These are phyloP conservation scores for Parmelia sp. DNA, from an alignment of 495 filamentous ascomycete genomes.

Conservation along the genomic window DNA sequence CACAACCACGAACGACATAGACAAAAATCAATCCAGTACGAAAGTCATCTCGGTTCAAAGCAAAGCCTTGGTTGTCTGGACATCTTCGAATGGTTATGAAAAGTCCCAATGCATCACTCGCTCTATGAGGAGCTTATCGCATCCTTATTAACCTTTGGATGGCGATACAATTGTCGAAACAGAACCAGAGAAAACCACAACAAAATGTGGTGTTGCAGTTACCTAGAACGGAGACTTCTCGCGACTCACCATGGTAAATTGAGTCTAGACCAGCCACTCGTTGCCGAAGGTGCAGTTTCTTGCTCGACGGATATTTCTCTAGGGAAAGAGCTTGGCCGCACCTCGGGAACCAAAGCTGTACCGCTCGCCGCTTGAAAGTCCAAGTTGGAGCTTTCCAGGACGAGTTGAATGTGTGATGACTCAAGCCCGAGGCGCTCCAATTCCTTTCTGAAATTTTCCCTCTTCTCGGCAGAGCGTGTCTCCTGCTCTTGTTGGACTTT, in stretches of 20 bases:
- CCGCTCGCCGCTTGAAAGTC: constrained; percentile 5
- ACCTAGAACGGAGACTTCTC: neutral
- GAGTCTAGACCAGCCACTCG: neutral
- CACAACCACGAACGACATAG: neutral
- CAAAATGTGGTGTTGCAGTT: neutral
- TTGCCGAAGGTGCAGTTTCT: neutral
- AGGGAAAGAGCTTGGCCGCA: neutral
- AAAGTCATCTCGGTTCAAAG: neutral
- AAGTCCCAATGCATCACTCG: neutral
- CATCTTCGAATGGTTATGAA: neutral
- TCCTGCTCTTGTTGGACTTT: neutral
- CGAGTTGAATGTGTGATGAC: neutral
- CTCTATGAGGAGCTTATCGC: neutral
- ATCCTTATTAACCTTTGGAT: neutral
- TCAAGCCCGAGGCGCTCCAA: constrained; percentile 7
- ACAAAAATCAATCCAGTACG: neutral
- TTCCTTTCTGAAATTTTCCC: constrained; percentile 5
- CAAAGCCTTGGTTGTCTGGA: neutral
- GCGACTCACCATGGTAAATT: neutral
- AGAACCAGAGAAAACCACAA: neutral
- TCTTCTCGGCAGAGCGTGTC: neutral
- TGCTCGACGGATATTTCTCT: neutral
- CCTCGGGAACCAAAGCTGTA: neutral
- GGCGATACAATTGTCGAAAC: neutral
- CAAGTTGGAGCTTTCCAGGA: constrained; percentile 10